Conservation (phyloP, 169 alveolate species). For the Cryptosporidium tyzzeri region DNA sequence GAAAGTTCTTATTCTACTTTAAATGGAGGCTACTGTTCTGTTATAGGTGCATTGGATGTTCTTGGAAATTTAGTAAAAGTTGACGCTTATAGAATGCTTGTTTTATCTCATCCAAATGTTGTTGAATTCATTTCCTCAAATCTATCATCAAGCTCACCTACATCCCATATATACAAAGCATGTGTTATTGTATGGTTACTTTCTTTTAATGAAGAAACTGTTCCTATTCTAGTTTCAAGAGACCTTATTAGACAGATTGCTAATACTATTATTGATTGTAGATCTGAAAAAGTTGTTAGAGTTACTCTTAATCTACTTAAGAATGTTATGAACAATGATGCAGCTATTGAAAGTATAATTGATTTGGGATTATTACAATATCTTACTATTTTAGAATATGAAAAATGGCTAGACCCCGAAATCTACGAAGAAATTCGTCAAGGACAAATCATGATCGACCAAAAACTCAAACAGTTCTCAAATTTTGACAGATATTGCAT, state of each 20-base stretch:
- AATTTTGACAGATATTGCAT: slow-evolving; percentile 85
- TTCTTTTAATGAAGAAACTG: slow-evolving; percentile 53
- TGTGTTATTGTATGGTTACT: slow-evolving; percentile 68
- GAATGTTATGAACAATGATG: slow-evolving; percentile 74
- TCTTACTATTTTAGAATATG: slow-evolving; percentile 85
- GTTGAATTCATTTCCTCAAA: slow-evolving; percentile 42
- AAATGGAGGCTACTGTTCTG: slow-evolving; percentile 55
- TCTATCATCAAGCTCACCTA: slow-evolving; percentile 29
- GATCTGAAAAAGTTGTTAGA: slow-evolving; percentile 81
- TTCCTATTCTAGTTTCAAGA: slow-evolving; percentile 52
- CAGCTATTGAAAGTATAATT: slow-evolving; percentile 73
- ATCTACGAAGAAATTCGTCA: slow-evolving; percentile 85
- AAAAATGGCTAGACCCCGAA: slow-evolving; percentile 88
- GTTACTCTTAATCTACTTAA: slow-evolving; percentile 61
- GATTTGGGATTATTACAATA: slow-evolving; percentile 71
- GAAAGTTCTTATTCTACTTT: slow-evolving; percentile 17
- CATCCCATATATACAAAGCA: slow-evolving; percentile 70
- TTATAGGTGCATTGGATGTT: slow-evolving; percentile 65
- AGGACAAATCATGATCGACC: slow-evolving; percentile 83
- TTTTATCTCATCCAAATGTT: slow-evolving; percentile 51
- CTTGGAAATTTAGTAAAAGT: slow-evolving; percentile 64
- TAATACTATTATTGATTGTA: slow-evolving; percentile 81
- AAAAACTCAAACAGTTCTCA: slow-evolving; percentile 80
- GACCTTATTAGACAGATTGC: slow-evolving; percentile 51
- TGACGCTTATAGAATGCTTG: slow-evolving; percentile 65